Evolutionary conservation across 768 basidiomycete species (phyloP).

Genomic region (Xerocomus potaroensis): DNA sequence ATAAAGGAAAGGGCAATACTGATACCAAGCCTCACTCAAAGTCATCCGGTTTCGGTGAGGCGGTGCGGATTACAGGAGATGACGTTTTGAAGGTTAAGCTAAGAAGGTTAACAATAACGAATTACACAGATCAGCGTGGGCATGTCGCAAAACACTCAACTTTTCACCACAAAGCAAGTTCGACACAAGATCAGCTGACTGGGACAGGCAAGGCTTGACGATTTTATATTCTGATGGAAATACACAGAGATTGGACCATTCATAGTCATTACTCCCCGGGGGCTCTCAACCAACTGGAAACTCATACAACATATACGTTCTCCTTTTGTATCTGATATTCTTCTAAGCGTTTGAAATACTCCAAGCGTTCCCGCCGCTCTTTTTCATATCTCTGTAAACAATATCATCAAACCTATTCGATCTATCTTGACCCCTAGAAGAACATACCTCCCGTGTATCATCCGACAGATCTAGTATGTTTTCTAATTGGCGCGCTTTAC

Average conservation of each 20-base stretch:
- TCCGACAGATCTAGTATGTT: conserved; percentile 28
- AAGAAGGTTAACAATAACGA: too few species aligned
- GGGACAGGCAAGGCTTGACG: too few species aligned
- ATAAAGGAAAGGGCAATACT: too few species aligned
- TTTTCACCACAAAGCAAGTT: too few species aligned
- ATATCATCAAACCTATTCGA: background rate
- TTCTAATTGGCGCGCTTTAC: conserved; percentile 20
- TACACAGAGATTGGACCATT: conserved; percentile 12
- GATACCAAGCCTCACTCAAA: too few species aligned
- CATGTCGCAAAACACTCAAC: too few species aligned
- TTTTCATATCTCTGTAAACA: conserved; percentile 35
- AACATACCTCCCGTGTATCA: conserved; percentile 29
- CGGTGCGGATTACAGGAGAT: too few species aligned
- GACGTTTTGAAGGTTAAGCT: too few species aligned
- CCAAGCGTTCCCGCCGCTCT: conserved; percentile 47
- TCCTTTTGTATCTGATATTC: conserved; percentile 53
- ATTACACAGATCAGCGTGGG: too few species aligned
- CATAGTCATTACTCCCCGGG: background rate
- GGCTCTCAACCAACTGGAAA: background rate
- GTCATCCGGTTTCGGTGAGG: too few species aligned
- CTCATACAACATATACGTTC: conserved; percentile 55
- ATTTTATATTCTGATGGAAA: conserved; percentile 8
- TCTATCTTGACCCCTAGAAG: too few species aligned
- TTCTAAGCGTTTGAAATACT: conserved; percentile 51
- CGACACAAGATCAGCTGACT: too few species aligned